Evolutionary conservation across 208 protist genomes (phyloP).

Genomic region (Trypanosoma avium): DNA sequence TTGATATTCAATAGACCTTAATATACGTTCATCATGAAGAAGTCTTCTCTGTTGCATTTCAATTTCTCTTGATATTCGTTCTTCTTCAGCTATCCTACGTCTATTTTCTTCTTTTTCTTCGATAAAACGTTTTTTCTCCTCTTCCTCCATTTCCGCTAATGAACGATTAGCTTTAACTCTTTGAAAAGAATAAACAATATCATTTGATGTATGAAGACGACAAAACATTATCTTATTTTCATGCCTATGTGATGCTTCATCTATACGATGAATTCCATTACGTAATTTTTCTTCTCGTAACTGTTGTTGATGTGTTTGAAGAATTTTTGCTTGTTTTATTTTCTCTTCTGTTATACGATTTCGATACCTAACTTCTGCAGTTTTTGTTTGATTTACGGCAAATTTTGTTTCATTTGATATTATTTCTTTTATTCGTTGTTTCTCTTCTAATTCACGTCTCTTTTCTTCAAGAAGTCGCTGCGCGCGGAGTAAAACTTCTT

Average conservation of each 20-base stretch:
- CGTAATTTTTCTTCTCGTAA: slow-evolving; percentile 10
- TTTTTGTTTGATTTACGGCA: not conserved
- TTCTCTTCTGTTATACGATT: slow-evolving; percentile 12
- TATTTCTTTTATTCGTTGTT: slow-evolving; percentile 4
- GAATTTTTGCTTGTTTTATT: slow-evolving; percentile 1
- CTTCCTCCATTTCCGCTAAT: not conserved
- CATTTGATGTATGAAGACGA: slow-evolving; percentile 1
- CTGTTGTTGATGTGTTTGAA: not conserved
- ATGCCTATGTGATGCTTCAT: slow-evolving; percentile 12
- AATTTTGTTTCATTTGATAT: slow-evolving; percentile 1
- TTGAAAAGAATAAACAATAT: not conserved
- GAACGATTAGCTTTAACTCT: slow-evolving; percentile 11
- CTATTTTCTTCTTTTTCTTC: slow-evolving; percentile 5
- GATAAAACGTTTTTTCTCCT: not conserved
- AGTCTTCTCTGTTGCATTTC: slow-evolving; percentile 5
- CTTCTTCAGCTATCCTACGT: slow-evolving; percentile 4
- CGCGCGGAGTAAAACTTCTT: slow-evolving; percentile 2
- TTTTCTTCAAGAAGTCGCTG: slow-evolving; percentile 14
- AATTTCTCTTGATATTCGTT: slow-evolving; percentile 12
- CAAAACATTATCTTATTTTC: slow-evolving; percentile 1
- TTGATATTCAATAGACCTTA: slow-evolving; percentile 14
- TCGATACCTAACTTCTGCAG: not conserved
- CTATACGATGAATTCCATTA: not conserved
- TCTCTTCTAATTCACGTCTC: not conserved
- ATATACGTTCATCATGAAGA: slow-evolving; percentile 15